A percentile compares a stretch with the other conserved stretches of the same genome.
These are phyloP conservation scores for Vitis cinerea DNA, from an alignment of 164 flowering plant genomes.

Conservation along the genomic window DNA sequence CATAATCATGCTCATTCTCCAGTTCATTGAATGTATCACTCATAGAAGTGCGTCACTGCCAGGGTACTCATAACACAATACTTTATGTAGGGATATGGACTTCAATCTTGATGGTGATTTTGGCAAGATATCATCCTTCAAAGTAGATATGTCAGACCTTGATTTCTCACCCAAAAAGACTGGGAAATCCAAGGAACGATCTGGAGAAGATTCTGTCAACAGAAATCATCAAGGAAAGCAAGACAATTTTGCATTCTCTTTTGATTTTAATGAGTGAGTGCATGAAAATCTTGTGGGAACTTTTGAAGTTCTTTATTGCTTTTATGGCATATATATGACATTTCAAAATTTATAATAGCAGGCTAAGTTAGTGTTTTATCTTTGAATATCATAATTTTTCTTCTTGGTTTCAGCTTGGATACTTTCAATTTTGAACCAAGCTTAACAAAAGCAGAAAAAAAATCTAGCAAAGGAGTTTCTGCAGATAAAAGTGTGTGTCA, in stretches of 20 bases:
- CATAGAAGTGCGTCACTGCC: neutral
- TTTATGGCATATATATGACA: neutral
- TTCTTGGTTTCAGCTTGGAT: constrained; percentile 45
- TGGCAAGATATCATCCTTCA: constrained; percentile 76
- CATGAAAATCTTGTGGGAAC: neutral
- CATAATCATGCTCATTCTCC: neutral
- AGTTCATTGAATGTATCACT: neutral
- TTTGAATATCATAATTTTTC: neutral
- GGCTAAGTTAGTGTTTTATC: neutral
- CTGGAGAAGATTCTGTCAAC: constrained; percentile 37
- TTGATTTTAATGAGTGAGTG: constrained; percentile 78
- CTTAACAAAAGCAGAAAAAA: constrained; percentile 33
- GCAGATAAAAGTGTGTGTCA: neutral
- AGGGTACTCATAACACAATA: constrained; percentile 8
- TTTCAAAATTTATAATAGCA: neutral
- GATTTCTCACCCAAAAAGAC: constrained; percentile 67
- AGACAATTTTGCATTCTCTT: constrained; percentile 53
- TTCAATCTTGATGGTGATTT: constrained; percentile 76
- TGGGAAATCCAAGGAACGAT: constrained; percentile 43
- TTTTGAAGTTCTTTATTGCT: constrained; percentile 5
- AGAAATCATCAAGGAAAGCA: constrained; percentile 41
- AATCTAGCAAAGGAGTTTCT: constrained; percentile 20
- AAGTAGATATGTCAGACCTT: constrained; percentile 78
- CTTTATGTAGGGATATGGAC: constrained; percentile 74
- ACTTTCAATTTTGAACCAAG: constrained; percentile 53